Conservation (phyloP, 2,329 filamentous ascomycete genomes). For the Trichoderma koningiopsis region DNA sequence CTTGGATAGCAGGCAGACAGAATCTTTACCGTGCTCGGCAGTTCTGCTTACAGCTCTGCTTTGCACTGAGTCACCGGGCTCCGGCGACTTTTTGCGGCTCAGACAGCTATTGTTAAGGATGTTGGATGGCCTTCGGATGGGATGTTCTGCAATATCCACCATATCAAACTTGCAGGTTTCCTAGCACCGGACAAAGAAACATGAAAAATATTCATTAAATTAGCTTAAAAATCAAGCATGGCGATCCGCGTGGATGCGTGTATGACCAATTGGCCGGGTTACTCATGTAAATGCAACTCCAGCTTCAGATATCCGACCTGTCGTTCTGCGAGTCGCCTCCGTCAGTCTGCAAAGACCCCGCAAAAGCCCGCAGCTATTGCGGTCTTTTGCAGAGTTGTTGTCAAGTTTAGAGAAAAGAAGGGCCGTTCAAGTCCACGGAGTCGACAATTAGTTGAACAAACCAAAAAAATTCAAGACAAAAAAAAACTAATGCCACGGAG, state of each 20-base stretch:
- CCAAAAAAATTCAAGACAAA: background rate
- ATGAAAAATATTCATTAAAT: background rate
- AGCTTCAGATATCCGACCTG: slow-evolving; percentile 7
- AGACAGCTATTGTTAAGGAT: background rate
- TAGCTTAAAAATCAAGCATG: background rate
- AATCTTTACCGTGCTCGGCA: background rate
- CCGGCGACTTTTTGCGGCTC: background rate
- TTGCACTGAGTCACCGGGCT: background rate
- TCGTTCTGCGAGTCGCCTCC: background rate
- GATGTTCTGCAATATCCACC: too few species aligned
- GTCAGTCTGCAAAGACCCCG: background rate
- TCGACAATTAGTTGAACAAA: background rate
- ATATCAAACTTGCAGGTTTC: too few species aligned
- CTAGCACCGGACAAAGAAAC: background rate
- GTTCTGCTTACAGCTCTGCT: background rate
- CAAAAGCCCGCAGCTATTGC: slow-evolving; percentile 9
- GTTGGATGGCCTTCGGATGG: background rate
- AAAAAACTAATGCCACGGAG: background rate
- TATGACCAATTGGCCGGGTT: background rate
- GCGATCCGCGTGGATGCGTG: background rate
- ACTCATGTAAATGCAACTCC: background rate
- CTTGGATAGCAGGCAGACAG: background rate
- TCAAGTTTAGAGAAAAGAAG: too few species aligned
- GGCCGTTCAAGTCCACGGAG: background rate
- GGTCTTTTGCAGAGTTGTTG: background rate